These are phyloP conservation scores for Oryza officinalis DNA, from an alignment of 176 grass and related monocot species.

Conservation along the genomic window DNA sequence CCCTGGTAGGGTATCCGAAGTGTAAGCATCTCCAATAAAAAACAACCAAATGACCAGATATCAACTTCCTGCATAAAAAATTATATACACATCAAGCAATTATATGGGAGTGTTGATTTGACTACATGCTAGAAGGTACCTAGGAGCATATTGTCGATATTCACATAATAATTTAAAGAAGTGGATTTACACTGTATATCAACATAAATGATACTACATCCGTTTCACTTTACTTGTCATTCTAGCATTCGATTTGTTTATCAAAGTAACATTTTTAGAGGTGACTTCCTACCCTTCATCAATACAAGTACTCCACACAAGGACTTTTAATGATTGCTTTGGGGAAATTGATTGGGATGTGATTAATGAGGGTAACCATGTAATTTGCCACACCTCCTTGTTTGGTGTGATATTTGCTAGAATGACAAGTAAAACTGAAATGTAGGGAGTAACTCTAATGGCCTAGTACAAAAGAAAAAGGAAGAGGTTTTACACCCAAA, in stretches of 20 bases:
- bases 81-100: background rate
- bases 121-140: constrained; percentile 6
- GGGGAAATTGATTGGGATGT: no score
- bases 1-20: constrained; percentile 73
- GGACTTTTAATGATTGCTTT: no score
- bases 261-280: no score
- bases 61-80: constrained; percentile 77
- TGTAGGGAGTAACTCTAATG: background rate
- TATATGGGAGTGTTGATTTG: background rate
- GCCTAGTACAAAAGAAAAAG: background rate
- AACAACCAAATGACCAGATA: constrained; percentile 96
- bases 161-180: constrained; percentile 26
- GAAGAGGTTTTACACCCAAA: background rate
- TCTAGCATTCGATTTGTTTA: no score
- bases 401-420: no score
- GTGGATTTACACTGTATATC: constrained; percentile 2
- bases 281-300: no score
- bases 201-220: background rate
- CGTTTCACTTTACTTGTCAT: no score
- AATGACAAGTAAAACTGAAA: no score
- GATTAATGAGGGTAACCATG: no score
- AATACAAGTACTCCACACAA: no score
- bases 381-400: no score
- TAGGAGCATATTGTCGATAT: background rate
- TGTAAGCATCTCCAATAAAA: constrained; percentile 91